Base-by-base conservation (phyloP, 2,329 filamentous ascomycete genomes). In the Ceratocystis huliohia region DNA sequence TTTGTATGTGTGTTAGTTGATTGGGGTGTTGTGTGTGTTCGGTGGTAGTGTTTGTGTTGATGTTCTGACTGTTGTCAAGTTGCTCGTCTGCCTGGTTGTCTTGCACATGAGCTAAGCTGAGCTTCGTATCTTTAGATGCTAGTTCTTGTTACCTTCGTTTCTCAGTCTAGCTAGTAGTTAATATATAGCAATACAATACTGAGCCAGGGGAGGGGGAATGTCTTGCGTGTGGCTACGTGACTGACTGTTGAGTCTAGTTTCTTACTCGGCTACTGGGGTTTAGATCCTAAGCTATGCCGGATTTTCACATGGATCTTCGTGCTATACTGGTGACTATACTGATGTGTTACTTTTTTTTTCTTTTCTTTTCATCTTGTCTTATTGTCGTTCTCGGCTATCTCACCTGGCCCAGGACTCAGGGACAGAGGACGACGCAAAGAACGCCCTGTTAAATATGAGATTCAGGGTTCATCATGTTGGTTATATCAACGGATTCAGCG, bases 261-360 rank as follows among this genome's bases (percentile, higher is more conserved):
- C 25, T 56, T 56, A 2, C 53, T 57, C 53, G 53, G 25, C 13
- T 57, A 25, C 53, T 33, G 53, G 53, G 53, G 53, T 33, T 57
- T 57, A 57, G 53, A 57, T 57, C 53, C 53, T 57, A 28, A 33
- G 30, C 53, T 57, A 57, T 57, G 53, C 53, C 53, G 53, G 53
- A 57, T 57, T 57, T 57, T 57, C 53, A n/a, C 53, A 57, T 57
- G 53, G 53, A 33, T 57, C 25, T 17, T 20, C 25, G 20, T 37
- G 33, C 33, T 37, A 37, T 37, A 10, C 46, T n/a, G 20, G 17
- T 22, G 46, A 8, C 46, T 22, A 6, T 50, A n/a, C 5, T 22
- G 13, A n/a, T 50, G 5, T 50, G 17, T 50, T 57, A 33, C n/a
- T 45, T 65, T 15, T 50, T 53, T 22, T 56, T 65, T 4, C 17